Conservation (phyloP, 164 flowering plant species). For the Aristolochia fimbriata region DNA sequence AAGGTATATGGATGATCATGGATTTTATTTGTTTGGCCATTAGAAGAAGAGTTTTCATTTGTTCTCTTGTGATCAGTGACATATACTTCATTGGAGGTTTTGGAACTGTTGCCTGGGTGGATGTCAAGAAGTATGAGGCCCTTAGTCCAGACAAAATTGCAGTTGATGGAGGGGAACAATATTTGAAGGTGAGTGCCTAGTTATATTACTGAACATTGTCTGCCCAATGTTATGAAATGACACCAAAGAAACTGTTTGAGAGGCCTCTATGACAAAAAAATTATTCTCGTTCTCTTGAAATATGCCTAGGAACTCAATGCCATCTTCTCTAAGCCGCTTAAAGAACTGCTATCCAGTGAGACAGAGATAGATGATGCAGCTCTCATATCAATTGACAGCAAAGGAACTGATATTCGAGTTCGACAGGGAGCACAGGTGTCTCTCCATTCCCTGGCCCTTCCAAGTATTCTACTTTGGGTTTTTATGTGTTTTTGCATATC, state of each 20-base stretch:
- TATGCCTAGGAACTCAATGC: conserved; percentile 71
- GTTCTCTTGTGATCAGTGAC: conserved; percentile 43
- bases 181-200: conserved; percentile 57
- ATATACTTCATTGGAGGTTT: conserved; percentile 98
- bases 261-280: not conserved
- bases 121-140: conserved; percentile 84
- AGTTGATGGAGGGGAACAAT: conserved; percentile 89
- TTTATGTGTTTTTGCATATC: not conserved
- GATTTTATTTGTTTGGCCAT: too few species aligned
- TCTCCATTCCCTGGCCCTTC: not conserved
- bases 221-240: not conserved
- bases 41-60: too few species aligned
- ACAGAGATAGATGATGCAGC: conserved; percentile 95
- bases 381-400: conserved; percentile 91
- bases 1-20: too few species aligned
- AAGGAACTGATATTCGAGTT: conserved; percentile 82
- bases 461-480: not conserved
- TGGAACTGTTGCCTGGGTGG: conserved; percentile 99
- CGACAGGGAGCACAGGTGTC: conserved; percentile 98
- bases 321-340: conserved; percentile 81
- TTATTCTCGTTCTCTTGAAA: not conserved
- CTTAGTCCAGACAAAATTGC: conserved; percentile 92
- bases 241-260: too few species aligned
- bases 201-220: not conserved
- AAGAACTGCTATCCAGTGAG: conserved; percentile 66